phyloP scores from a whole-genome alignment of 2,329 filamentous ascomycete genomes.

The Lasiodiplodia gonubiensis region DNA sequence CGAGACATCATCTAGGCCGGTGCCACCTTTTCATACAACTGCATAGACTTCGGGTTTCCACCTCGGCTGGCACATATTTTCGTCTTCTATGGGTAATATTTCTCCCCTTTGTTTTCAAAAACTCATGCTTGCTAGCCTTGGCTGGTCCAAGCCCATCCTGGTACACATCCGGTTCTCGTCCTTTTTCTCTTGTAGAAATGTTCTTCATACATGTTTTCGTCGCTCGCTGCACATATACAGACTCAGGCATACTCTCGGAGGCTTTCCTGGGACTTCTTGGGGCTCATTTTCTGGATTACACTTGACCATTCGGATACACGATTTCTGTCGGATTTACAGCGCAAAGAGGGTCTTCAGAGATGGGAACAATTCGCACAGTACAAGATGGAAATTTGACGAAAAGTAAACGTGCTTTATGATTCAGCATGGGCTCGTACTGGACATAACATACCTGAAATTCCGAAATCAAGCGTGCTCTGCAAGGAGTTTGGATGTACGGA shows the following conservation, averaged over 20 bases:
- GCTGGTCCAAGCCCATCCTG: background rate
- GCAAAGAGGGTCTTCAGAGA: background rate
- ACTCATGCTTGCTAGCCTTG: background rate
- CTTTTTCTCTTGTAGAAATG: conserved; percentile 13
- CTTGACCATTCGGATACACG: background rate
- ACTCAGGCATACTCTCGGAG: background rate
- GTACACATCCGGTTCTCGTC: background rate
- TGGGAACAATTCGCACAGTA: background rate
- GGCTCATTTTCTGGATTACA: background rate
- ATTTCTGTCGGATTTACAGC: background rate
- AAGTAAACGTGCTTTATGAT: background rate
- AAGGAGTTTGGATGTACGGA: background rate
- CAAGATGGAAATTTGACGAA: background rate
- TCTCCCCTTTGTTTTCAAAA: background rate
- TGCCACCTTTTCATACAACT: background rate
- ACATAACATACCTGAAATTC: background rate
- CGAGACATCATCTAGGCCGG: conserved; percentile 22
- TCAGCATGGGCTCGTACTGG: background rate
- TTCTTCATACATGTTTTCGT: background rate
- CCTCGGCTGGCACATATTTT: conserved; percentile 1
- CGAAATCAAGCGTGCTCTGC: background rate
- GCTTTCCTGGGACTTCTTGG: background rate
- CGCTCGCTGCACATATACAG: conserved; percentile 17
- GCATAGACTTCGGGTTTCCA: conserved; percentile 4
- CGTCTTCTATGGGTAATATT: background rate